Evolutionary conservation across 2,329 filamentous ascomycete species (phyloP).

Genomic region (Tolypocladium endophyticum): DNA sequence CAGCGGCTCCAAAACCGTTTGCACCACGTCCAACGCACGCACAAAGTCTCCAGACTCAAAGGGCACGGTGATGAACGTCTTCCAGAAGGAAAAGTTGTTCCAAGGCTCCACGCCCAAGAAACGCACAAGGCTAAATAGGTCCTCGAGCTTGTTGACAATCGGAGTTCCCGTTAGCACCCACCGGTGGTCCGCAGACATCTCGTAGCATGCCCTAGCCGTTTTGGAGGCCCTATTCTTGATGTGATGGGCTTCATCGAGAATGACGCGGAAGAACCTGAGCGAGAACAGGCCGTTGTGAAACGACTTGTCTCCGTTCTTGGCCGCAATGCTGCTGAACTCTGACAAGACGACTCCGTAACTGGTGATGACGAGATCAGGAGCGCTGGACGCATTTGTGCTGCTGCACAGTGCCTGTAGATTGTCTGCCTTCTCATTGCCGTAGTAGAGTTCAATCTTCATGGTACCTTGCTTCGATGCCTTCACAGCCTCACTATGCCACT

Average conservation of each 20-base stretch:
- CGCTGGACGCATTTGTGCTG: constrained; percentile 58
- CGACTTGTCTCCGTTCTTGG: constrained; percentile 54
- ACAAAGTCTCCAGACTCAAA: constrained; percentile 95
- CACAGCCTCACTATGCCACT: constrained; percentile 93
- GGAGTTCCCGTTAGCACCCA: constrained; percentile 94
- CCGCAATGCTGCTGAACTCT: constrained; percentile 64
- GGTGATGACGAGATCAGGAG: constrained; percentile 86
- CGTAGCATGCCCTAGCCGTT: constrained; percentile 90
- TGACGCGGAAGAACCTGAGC: constrained; percentile 86
- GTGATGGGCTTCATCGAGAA: constrained; percentile 88
- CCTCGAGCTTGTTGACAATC: constrained; percentile 91
- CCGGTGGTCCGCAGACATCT: constrained; percentile 71
- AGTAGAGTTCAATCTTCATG: constrained; percentile 80
- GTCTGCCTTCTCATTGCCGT: constrained; percentile 71
- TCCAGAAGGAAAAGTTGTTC: constrained; percentile 99
- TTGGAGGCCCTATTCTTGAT: constrained; percentile 90
- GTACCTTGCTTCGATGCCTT: constrained; percentile 81
- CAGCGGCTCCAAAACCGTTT: constrained; percentile 91
- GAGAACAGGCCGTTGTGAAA: constrained; percentile 73
- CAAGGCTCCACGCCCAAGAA: constrained; percentile 94
- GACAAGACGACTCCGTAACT: constrained; percentile 89
- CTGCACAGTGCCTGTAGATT: constrained; percentile 75
- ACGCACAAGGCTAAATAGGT: constrained; percentile 84
- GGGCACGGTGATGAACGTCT: constrained; percentile 93
- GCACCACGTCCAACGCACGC: constrained; percentile 87